A percentile compares a stretch with the other conserved stretches of the same genome.
These are phyloP conservation scores for Xerocomus potaroensis DNA, from an alignment of 768 basidiomycete genomes.

Conservation along the genomic window DNA sequence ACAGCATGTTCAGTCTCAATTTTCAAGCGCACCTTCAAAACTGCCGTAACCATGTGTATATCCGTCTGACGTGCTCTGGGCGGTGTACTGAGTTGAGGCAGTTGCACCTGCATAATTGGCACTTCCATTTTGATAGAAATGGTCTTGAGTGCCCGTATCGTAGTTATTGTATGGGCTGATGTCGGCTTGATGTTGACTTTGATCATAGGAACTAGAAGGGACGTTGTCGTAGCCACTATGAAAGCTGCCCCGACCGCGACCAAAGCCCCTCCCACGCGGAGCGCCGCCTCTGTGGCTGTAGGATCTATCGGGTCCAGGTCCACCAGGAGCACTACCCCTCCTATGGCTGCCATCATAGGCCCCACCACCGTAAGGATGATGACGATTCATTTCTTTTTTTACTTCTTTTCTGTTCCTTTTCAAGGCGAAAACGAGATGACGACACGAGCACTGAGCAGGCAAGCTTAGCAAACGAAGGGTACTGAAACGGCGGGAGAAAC, in stretches of 20 bases:
- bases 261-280: constrained; percentile 43
- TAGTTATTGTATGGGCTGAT: constrained; percentile 67
- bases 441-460: constrained; percentile 23
- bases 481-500: constrained; percentile 16
- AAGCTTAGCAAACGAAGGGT: constrained; percentile 24
- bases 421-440: constrained; percentile 21
- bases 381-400: constrained; percentile 68
- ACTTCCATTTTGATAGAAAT: constrained; percentile 71
- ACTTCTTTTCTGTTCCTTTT: constrained; percentile 25
- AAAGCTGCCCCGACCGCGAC: constrained; percentile 52
- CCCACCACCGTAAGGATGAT: constrained; percentile 75
- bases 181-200: constrained; percentile 58
- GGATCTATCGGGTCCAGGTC: constrained; percentile 71
- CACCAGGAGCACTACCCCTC: constrained; percentile 63
- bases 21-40: constrained; percentile 84
- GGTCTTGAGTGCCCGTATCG: constrained; percentile 51
- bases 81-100: constrained; percentile 49
- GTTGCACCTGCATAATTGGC: constrained; percentile 49
- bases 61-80: constrained; percentile 42
- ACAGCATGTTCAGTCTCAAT: constrained; percentile 53
- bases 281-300: constrained; percentile 58
- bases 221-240: constrained; percentile 54
- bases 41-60: constrained; percentile 59
- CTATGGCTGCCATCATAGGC: constrained; percentile 57
- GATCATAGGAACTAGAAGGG: constrained; percentile 59